A percentile compares a stretch with the other conserved stretches of the same genome.
Evolutionary conservation across 1,284 basidiomycete species (phyloP).

Genomic region (Hymenochaete sp.): DNA sequence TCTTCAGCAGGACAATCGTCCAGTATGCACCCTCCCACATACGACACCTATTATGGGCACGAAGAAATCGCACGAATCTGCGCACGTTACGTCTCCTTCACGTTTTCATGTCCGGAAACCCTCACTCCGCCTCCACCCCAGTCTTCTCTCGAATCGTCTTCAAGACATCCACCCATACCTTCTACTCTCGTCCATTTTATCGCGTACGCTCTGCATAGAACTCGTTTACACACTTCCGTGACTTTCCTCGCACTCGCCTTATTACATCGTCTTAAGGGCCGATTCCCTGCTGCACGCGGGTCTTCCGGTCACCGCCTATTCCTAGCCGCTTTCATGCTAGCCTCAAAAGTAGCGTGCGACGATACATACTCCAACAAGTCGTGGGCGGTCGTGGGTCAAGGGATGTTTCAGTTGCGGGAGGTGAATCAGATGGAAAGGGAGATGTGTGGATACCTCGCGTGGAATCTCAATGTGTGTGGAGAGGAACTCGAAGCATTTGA

Average conservation of each 20-base stretch:
- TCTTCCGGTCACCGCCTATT: slow-evolving; percentile 88
- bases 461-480: slow-evolving; percentile 76
- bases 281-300: slow-evolving; percentile 86
- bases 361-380: slow-evolving; percentile 96
- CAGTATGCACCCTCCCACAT: slow-evolving; percentile 38
- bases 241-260: slow-evolving; percentile 83
- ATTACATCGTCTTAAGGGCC: slow-evolving; percentile 79
- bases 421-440: slow-evolving; percentile 96
- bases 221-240: slow-evolving; percentile 64
- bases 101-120: slow-evolving; percentile 23
- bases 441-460: slow-evolving; percentile 88
- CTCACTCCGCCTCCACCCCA: slow-evolving; percentile 13
- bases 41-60: slow-evolving; percentile 40
- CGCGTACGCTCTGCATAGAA: slow-evolving; percentile 49
- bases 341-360: slow-evolving; percentile 86
- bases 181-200: slow-evolving; percentile 73
- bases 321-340: slow-evolving; percentile 92
- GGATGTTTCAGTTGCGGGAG: slow-evolving; percentile 83
- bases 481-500: slow-evolving; percentile 58
- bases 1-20: no score
- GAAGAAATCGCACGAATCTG: slow-evolving; percentile 34
- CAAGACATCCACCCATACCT: slow-evolving; percentile 26
- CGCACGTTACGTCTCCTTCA: slow-evolving; percentile 35
- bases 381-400: slow-evolving; percentile 89
- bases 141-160: slow-evolving; percentile 42